Base-by-base conservation (phyloP, 495 filamentous ascomycete genomes). In the Chaetomium tenue region DNA sequence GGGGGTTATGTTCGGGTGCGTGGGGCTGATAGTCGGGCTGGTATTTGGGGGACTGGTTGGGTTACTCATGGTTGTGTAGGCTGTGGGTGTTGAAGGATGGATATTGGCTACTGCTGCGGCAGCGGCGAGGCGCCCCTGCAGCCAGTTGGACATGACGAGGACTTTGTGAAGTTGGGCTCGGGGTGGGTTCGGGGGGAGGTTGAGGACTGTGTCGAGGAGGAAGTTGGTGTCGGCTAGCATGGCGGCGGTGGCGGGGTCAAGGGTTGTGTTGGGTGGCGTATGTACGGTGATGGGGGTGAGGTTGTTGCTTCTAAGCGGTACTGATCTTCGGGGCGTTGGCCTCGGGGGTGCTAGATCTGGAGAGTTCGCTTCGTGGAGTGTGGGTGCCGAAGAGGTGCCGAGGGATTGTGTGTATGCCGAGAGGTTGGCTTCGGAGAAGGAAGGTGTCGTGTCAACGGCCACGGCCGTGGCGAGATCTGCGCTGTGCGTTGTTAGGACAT, bases 201-300 rank as follows among this genome's bases (percentile, higher is more conserved):
- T 50, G 44, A 66, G 53, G 11, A 63, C 55, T 12, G 63, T 61
- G 47, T 60, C 42, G 46, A 66, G 15, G 51, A 69, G 60, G 60
- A 69, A 69, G 23, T n/a, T 15, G 39, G 65, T 44, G 51, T 69
- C 67, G 42, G 50, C 56, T 8, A 69, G 60, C 30, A 69, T 54
- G 3, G 67, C 63, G 3, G 55, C 2, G 1, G 51, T 69, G 0
- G 50, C 7, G 9, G 51, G 26, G n/a, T 63, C 52, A 3, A 51
- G 51, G 44, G 44, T 20, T 28, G 23, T 20, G 26, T 16, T 40
- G 4, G 37, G 13, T 7, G 51, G 8, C 8, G 28, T 2, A 6
- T 30, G 28, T 30, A 6, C 28, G 28, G 28, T 30, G 28, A 30
- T 30, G 28, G 28, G 28, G 28, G 28, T 2, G 3, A 6, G 28